phyloP scores from a whole-genome alignment of 495 filamentous ascomycete species.

The Usnea hakonensis region DNA sequence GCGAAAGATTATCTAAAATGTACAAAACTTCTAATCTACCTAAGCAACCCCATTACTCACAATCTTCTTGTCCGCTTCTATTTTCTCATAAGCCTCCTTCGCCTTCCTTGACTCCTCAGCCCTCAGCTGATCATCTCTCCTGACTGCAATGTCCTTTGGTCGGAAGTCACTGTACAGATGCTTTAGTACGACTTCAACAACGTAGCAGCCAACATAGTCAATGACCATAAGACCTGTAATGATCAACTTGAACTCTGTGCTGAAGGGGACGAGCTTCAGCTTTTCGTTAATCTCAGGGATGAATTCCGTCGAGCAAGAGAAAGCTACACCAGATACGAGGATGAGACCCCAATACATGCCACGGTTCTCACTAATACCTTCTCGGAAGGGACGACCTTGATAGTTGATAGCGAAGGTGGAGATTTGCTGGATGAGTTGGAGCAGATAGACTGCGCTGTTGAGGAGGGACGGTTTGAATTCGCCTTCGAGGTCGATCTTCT shows the following conservation, averaged over 20 bases:
- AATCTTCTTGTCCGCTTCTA: constrained; percentile 42
- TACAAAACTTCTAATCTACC: not conserved
- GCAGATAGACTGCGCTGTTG: constrained; percentile 94
- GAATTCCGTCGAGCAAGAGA: constrained; percentile 94
- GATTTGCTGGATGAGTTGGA: constrained; percentile 98
- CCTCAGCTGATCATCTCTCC: constrained; percentile 80
- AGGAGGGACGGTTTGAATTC: constrained; percentile 92
- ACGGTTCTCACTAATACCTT: constrained; percentile 87
- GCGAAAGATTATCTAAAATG: constrained; percentile 1
- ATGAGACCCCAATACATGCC: constrained; percentile 98
- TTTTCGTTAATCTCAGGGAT: constrained; percentile 92
- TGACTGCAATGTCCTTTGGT: constrained; percentile 86
- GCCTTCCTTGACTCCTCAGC: constrained; percentile 60
- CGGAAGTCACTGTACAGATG: constrained; percentile 79
- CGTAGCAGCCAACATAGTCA: constrained; percentile 82
- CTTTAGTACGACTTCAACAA: constrained; percentile 86
- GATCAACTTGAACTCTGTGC: constrained; percentile 75
- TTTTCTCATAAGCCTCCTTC: constrained; percentile 49
- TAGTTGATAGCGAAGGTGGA: constrained; percentile 99
- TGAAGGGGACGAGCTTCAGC: constrained; percentile 91
- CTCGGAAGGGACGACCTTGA: constrained; percentile 95
- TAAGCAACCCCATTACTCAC: constrained; percentile 15
- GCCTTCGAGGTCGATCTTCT: constrained; percentile 80
- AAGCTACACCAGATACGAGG: constrained; percentile 79
- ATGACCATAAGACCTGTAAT: constrained; percentile 80